Percentiles rank a stretch among this genome's conserved stretches.
These are phyloP conservation scores for Fonsecaea erecta DNA, from an alignment of 2,329 filamentous ascomycete species.

Conservation along the genomic window DNA sequence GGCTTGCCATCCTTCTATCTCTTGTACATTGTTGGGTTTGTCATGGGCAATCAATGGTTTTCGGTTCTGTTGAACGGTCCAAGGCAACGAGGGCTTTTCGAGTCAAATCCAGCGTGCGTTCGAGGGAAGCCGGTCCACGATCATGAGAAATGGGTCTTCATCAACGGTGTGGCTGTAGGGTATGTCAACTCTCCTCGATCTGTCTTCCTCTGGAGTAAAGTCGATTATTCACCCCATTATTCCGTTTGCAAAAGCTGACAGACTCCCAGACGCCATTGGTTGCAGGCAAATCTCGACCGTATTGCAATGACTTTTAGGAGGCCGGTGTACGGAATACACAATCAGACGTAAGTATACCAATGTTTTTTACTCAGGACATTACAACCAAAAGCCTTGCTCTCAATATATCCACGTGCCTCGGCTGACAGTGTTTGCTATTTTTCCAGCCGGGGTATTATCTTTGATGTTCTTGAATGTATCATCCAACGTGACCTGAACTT, in stretches of 20 bases:
- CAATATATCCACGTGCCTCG: neutral
- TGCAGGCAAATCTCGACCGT: conserved; percentile 72
- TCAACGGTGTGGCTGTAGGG: conserved; percentile 68
- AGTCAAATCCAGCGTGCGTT: conserved; percentile 23
- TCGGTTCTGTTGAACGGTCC: conserved; percentile 45
- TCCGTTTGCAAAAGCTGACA: neutral
- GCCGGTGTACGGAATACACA: conserved; percentile 74
- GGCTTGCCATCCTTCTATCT: conserved; percentile 44
- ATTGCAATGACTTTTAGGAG: conserved; percentile 74
- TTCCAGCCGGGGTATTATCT: conserved; percentile 63
- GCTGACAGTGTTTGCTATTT: neutral
- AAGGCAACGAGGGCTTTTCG: conserved; percentile 14
- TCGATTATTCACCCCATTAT: neutral
- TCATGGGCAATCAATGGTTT: conserved; percentile 42
- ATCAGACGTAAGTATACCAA: conserved; percentile 60
- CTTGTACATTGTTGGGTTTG: conserved; percentile 39
- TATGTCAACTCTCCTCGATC: conserved; percentile 8
- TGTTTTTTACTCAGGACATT: neutral
- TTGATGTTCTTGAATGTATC: conserved; percentile 77
- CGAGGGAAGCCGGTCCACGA: conserved; percentile 20
- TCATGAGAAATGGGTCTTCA: conserved; percentile 67
- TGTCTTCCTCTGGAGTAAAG: neutral
- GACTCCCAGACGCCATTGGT: conserved; percentile 59
- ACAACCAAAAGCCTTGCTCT: too few species aligned
- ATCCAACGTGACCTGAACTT: conserved; percentile 76